A percentile compares a stretch with the other conserved stretches of the same genome.
Evolutionary conservation across 805 yeast genomes (phyloP).

Genomic region (Candida ulmi): DNA sequence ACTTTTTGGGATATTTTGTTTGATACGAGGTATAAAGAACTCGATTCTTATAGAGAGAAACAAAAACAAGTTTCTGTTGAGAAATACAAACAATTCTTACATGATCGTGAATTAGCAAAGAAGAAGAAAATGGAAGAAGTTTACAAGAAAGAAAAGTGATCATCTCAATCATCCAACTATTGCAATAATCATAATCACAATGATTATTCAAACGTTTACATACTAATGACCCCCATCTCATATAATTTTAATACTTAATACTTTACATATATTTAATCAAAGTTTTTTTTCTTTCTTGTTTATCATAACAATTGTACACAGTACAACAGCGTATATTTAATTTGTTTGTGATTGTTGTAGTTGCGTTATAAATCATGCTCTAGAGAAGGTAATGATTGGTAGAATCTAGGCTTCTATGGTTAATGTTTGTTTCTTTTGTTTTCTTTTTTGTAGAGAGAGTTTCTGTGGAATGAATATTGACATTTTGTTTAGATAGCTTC

Average conservation of each 20-base stretch:
- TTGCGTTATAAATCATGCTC: slow-evolving; percentile 2
- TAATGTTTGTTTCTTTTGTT: neutral
- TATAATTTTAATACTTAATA: neutral
- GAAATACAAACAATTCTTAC: slow-evolving; percentile 54
- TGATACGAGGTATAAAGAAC: slow-evolving; percentile 65
- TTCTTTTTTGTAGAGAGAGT: neutral
- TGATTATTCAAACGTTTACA: neutral
- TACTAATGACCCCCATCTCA: neutral
- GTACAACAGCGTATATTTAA: neutral
- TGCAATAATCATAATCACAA: neutral
- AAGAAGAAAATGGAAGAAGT: slow-evolving; percentile 21
- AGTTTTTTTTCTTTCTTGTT: too few species aligned
- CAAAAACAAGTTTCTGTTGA: slow-evolving; percentile 65
- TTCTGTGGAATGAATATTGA: too few species aligned
- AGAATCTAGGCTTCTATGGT: neutral
- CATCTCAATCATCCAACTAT: neutral
- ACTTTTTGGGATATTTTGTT: slow-evolving; percentile 82
- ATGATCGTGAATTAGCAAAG: slow-evolving; percentile 30
- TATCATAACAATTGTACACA: neutral
- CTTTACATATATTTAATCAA: too few species aligned
- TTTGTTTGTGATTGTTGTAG: neutral
- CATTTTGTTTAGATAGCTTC: slow-evolving; percentile 63
- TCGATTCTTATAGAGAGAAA: slow-evolving; percentile 57
- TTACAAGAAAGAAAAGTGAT: slow-evolving; percentile 6
- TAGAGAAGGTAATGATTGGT: neutral